phyloP scores from a whole-genome alignment of 2,329 filamentous ascomycete species.

The Neopestalotiopsis sp. region DNA sequence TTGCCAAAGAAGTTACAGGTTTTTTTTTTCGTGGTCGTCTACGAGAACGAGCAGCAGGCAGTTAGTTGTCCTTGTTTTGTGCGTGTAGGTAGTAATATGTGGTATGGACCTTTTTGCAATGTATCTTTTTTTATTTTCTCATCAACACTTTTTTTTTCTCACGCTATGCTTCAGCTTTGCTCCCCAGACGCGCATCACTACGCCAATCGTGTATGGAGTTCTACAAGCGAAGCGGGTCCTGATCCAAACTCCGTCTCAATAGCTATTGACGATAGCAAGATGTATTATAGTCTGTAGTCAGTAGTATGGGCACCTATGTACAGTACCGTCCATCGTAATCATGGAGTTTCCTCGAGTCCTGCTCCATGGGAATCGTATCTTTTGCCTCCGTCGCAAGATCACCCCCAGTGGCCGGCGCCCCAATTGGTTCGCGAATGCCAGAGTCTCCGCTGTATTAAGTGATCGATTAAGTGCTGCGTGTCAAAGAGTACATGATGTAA shows the following conservation, averaged over 20 bases:
- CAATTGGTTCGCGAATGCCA: neutral
- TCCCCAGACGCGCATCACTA: neutral
- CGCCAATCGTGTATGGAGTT: neutral
- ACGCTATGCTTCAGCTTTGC: conserved; percentile 2
- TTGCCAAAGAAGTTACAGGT: neutral
- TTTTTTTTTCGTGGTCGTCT: neutral
- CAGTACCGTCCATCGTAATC: neutral
- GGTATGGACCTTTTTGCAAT: neutral
- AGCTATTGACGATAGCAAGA: neutral
- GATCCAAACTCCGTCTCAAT: neutral
- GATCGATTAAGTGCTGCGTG: conserved; percentile 5
- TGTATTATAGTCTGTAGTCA: neutral
- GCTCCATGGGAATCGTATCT: neutral
- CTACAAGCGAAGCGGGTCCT: neutral
- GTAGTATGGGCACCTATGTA: neutral
- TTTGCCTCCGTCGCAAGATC: neutral
- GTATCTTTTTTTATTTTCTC: neutral
- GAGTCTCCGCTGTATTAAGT: conserved; percentile 13
- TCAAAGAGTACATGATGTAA: conserved; percentile 13
- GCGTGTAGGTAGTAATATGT: neutral
- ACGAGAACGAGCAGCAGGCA: neutral
- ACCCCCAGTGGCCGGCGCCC: neutral
- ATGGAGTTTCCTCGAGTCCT: neutral
- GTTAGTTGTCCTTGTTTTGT: too few species aligned
- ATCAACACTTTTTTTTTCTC: neutral